Percentiles rank a stretch among this genome's conserved stretches.
Conservation (phyloP, 2,329 filamentous ascomycete genomes). For the Ophiosphaerella korrae region DNA sequence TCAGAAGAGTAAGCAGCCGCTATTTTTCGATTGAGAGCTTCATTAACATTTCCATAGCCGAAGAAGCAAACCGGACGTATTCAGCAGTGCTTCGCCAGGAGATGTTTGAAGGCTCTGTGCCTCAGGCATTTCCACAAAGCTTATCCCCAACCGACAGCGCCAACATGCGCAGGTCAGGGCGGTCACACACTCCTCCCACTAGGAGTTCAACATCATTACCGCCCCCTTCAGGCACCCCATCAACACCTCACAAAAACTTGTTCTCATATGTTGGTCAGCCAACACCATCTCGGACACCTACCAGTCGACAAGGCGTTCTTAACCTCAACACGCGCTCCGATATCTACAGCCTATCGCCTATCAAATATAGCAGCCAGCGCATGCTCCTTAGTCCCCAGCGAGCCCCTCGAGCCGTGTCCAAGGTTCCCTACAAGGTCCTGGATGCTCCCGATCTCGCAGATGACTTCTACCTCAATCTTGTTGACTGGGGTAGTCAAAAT, state of each 20-base stretch:
- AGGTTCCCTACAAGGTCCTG: constrained; percentile 96
- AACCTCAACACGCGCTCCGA: constrained; percentile 91
- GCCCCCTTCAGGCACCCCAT: constrained; percentile 78
- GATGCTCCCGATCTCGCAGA: constrained; percentile 96
- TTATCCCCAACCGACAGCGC: constrained; percentile 58
- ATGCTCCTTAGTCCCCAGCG: constrained; percentile 91
- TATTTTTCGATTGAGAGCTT: background rate
- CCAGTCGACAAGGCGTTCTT: constrained; percentile 77
- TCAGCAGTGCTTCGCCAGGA: constrained; percentile 86
- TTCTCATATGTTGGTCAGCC: constrained; percentile 89
- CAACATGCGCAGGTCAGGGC: constrained; percentile 66
- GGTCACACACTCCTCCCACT: constrained; percentile 81
- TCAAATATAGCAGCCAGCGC: constrained; percentile 88
- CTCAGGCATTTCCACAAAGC: constrained; percentile 73
- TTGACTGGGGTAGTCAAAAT: constrained; percentile 97
- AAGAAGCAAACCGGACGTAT: constrained; percentile 94
- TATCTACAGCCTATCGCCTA: constrained; percentile 92
- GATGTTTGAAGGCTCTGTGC: constrained; percentile 88
- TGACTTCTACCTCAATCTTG: constrained; percentile 96
- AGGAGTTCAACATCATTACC: constrained; percentile 67
- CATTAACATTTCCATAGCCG: constrained; percentile 59
- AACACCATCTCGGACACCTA: constrained; percentile 86
- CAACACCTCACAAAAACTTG: constrained; percentile 95
- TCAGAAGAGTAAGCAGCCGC: constrained; percentile 68
- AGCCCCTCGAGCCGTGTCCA: constrained; percentile 87